Percentiles rank a stretch among this genome's conserved stretches.
These are phyloP conservation scores for Plasmodium vivax DNA, from an alignment of 169 alveolate species.

Conservation along the genomic window DNA sequence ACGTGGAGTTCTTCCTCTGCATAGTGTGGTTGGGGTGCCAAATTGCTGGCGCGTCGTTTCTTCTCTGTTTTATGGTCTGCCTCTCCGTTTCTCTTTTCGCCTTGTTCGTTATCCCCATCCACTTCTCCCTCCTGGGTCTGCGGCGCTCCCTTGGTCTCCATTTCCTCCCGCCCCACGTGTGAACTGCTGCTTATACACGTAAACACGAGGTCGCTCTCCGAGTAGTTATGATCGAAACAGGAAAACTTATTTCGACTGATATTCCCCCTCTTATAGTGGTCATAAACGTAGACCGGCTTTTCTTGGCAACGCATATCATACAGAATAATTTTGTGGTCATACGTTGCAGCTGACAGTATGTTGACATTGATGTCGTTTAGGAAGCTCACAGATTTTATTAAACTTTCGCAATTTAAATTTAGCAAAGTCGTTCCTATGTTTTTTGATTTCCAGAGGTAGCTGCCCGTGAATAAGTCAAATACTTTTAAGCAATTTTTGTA, in stretches of 20 bases:
- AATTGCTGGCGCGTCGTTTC: neutral
- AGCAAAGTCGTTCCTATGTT: conserved; percentile 77
- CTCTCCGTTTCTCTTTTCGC: neutral
- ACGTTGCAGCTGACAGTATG: conserved; percentile 77
- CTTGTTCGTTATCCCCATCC: neutral
- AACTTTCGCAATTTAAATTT: conserved; percentile 76
- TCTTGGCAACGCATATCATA: conserved; percentile 81
- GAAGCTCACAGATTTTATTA: conserved; percentile 76
- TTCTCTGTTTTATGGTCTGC: neutral
- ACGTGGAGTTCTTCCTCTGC: neutral
- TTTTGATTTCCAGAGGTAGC: conserved; percentile 81
- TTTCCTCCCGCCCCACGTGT: conserved; percentile 4
- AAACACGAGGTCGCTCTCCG: conserved; percentile 59
- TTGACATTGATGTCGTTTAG: conserved; percentile 79
- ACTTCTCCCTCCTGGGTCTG: neutral
- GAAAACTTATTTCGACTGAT: conserved; percentile 24
- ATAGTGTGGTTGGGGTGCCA: neutral
- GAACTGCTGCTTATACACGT: conserved; percentile 40
- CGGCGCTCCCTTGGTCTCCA: neutral
- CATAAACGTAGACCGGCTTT: conserved; percentile 81
- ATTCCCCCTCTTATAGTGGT: conserved; percentile 77
- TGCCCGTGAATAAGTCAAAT: conserved; percentile 79
- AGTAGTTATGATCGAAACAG: conserved; percentile 54
- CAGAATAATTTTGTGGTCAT: conserved; percentile 76
- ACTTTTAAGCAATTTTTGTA: conserved; percentile 75